Conservation (phyloP, 805 yeast species). For the Ascoidea tarda region DNA sequence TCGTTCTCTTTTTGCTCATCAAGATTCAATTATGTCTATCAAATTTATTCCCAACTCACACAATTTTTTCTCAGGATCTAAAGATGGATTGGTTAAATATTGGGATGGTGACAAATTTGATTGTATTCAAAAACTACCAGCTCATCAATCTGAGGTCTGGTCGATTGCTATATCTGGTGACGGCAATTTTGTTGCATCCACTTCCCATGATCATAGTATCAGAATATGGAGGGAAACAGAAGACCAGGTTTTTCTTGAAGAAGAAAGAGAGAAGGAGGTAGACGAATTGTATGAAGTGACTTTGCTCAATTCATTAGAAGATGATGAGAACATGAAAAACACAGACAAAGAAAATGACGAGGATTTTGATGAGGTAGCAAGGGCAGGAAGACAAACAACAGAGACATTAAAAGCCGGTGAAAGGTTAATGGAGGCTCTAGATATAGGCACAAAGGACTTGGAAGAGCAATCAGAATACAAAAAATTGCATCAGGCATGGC, state of each 20-base stretch:
- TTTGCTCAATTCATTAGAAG: conserved; percentile 58
- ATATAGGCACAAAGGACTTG: conserved; percentile 62
- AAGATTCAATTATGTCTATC: conserved; percentile 87
- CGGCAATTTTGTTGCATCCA: conserved; percentile 62
- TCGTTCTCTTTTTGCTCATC: conserved; percentile 91
- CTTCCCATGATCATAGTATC: conserved; percentile 88
- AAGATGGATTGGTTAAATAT: conserved; percentile 80
- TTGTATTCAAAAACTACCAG: conserved; percentile 73
- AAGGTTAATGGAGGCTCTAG: conserved; percentile 81
- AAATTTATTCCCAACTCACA: conserved; percentile 75
- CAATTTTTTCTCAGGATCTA: conserved; percentile 79
- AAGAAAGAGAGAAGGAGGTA: conserved; percentile 90
- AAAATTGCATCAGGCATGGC: conserved; percentile 24
- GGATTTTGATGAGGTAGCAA: conserved; percentile 36
- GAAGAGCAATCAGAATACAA: conserved; percentile 39
- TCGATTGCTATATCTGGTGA: conserved; percentile 60
- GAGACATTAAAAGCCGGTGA: conserved; percentile 95
- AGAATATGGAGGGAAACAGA: conserved; percentile 90
- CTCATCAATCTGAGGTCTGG: conserved; percentile 94
- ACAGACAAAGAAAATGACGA: conserved; percentile 23
- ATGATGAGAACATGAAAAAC: conserved; percentile 27
- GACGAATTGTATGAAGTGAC: conserved; percentile 86
- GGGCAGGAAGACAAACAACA: conserved; percentile 68
- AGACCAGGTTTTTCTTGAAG: conserved; percentile 93
- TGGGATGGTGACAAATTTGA: conserved; percentile 99